Evolutionary conservation across 192 early-diverging fungal species (phyloP).

Genomic region (Chytriomyces hyalinus): DNA sequence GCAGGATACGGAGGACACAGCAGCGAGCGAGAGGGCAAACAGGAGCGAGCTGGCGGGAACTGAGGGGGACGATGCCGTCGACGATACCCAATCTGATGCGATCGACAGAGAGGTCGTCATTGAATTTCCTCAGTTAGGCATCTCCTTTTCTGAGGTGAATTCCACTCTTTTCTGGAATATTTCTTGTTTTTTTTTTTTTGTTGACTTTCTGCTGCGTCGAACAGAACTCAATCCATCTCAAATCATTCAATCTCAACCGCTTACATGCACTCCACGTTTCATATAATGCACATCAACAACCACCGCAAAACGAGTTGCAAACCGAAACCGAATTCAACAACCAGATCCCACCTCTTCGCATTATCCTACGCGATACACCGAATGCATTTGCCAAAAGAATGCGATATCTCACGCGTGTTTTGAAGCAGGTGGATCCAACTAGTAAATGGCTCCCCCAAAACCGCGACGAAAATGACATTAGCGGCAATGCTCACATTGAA

Average conservation of each 20-base stretch:
- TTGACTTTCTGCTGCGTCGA: not conserved
- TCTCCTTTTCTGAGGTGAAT: conserved; percentile 28
- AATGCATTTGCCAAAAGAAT: not conserved
- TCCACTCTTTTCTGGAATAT: not conserved
- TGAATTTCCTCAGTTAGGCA: conserved; percentile 9
- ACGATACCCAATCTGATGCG: not conserved
- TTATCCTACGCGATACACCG: not conserved
- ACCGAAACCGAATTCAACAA: not conserved
- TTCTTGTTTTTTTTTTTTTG: not conserved
- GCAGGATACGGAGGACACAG: not conserved
- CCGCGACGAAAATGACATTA: not conserved
- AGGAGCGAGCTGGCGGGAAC: not conserved
- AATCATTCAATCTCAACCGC: conserved; percentile 14
- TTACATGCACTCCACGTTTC: conserved; percentile 5
- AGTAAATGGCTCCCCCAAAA: conserved; percentile 17
- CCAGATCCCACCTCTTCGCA: not conserved
- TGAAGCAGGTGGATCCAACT: not conserved
- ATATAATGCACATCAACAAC: not conserved
- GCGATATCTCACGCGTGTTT: not conserved
- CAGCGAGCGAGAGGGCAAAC: not conserved
- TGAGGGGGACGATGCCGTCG: not conserved
- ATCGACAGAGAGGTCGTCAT: conserved; percentile 6
- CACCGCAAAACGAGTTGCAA: not conserved
- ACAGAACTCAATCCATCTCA: conserved; percentile 2
- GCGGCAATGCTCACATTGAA: not conserved